These are phyloP conservation scores for Sequoia sempervirens DNA, from an alignment of 75 land plant genomes.

Conservation along the genomic window DNA sequence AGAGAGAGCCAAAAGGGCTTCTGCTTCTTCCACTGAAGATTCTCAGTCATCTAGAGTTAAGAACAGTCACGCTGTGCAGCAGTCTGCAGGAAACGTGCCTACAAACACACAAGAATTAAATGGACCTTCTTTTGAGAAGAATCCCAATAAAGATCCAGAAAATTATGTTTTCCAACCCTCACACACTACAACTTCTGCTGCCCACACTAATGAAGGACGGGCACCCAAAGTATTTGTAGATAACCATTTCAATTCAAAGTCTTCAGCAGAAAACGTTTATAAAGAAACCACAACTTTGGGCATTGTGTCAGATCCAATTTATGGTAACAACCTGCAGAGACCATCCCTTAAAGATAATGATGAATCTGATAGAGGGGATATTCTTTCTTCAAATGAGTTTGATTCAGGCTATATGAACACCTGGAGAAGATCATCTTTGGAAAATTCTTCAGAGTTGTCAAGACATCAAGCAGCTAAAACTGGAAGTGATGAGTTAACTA, in stretches of 20 bases:
- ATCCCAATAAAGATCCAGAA: not conserved
- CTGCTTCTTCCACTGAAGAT: constrained; percentile 17
- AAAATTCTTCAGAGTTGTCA: not conserved
- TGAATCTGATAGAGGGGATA: not conserved
- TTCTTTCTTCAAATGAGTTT: not conserved
- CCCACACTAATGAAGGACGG: not conserved
- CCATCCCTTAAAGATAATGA: not conserved
- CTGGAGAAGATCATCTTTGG: constrained; percentile 7
- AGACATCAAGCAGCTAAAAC: not conserved
- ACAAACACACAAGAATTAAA: not conserved
- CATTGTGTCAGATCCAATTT: not conserved
- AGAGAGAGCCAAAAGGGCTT: constrained; percentile 38
- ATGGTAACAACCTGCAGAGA: not conserved
- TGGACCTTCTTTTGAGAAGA: constrained; percentile 1
- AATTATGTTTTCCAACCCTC: constrained; percentile 6
- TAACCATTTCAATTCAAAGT: not conserved
- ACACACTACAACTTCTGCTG: not conserved
- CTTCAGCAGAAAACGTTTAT: not conserved
- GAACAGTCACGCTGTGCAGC: constrained; percentile 7
- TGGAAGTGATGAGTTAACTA: not conserved
- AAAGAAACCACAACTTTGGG: not conserved
- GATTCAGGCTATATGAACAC: not conserved
- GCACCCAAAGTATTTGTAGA: not conserved
- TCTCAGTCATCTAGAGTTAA: constrained; percentile 13
- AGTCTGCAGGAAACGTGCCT: not conserved